Conservation (phyloP, 1,284 basidiomycete genomes). For the Irpex rosettiformis region DNA sequence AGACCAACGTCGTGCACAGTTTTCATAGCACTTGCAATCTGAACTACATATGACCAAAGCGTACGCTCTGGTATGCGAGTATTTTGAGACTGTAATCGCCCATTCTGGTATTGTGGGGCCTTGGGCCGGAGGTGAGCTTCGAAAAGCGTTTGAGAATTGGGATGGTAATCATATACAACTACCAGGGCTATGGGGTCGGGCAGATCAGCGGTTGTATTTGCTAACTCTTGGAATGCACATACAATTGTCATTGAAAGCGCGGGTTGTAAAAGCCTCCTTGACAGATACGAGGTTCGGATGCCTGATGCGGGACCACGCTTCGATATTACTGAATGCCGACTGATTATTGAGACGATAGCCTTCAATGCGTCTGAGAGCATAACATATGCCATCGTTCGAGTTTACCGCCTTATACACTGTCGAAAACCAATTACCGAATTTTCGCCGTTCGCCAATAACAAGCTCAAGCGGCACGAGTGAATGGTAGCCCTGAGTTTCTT, state of each 20-base stretch:
- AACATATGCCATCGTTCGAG: conserved; percentile 75
- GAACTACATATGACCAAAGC: conserved; percentile 92
- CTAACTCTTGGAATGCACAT: conserved; percentile 29
- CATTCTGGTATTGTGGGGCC: conserved; percentile 39
- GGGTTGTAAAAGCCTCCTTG: conserved; percentile 94
- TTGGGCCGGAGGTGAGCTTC: conserved; percentile 63
- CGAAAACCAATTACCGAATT: conserved; percentile 76
- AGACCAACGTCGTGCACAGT: conserved; percentile 81
- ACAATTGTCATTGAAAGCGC: conserved; percentile 93
- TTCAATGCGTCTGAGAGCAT: conserved; percentile 82
- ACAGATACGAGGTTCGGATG: conserved; percentile 89
- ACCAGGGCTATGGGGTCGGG: conserved; percentile 66
- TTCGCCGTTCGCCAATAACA: conserved; percentile 51
- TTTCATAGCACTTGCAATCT: conserved; percentile 87
- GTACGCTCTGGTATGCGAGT: conserved; percentile 72
- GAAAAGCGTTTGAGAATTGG: conserved; percentile 80
- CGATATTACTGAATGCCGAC: conserved; percentile 79
- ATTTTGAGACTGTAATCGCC: conserved; percentile 37
- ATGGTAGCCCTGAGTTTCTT: conserved; percentile 91
- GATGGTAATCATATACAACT: conserved; percentile 90
- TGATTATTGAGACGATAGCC: conserved; percentile 88
- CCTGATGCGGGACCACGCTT: conserved; percentile 82
- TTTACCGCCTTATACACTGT: conserved; percentile 83
- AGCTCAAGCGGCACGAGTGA: conserved; percentile 79
- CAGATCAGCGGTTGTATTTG: neutral